These are phyloP conservation scores for Pseudoscleropodium purum DNA, from an alignment of 225 moss, liverwort and hornwort species.

Conservation along the genomic window DNA sequence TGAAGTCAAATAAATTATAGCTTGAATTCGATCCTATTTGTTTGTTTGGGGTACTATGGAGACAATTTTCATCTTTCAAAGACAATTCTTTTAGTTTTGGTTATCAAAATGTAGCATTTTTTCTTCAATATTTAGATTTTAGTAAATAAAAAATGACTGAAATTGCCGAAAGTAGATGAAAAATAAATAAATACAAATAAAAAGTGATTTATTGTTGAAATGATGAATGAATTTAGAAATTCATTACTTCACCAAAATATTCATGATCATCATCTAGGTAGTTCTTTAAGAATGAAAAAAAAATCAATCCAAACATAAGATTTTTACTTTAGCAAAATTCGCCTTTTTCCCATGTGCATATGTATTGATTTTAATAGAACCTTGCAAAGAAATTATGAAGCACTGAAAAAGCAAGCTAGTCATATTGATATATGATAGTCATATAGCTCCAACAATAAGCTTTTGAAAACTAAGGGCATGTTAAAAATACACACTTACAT, in stretches of 20 bases:
- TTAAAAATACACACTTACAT: not conserved
- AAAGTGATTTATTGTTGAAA: too few relatives aligned
- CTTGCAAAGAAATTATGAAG: not conserved
- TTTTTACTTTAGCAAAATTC: not conserved
- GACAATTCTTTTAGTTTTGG: not conserved
- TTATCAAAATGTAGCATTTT: not conserved
- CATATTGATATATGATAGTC: not conserved
- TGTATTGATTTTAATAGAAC: not conserved
- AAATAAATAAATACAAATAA: too few relatives aligned
- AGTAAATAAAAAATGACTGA: not conserved
- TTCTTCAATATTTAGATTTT: not conserved
- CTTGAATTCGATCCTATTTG: too few relatives aligned
- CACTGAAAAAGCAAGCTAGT: not conserved
- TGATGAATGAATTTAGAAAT: not conserved
- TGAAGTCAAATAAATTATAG: not conserved
- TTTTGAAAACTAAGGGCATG: not conserved
- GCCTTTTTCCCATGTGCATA: fast-evolving
- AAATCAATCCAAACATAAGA: not conserved
- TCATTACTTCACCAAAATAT: not conserved
- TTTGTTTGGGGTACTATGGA: too few relatives aligned
- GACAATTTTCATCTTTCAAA: not conserved
- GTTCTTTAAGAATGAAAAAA: not conserved
- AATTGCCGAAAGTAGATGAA: too few relatives aligned
- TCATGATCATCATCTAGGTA: fast-evolving
- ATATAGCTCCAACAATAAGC: not conserved